These are phyloP conservation scores for Tolypocladium album DNA, from an alignment of 2,329 filamentous ascomycete species.

Conservation along the genomic window DNA sequence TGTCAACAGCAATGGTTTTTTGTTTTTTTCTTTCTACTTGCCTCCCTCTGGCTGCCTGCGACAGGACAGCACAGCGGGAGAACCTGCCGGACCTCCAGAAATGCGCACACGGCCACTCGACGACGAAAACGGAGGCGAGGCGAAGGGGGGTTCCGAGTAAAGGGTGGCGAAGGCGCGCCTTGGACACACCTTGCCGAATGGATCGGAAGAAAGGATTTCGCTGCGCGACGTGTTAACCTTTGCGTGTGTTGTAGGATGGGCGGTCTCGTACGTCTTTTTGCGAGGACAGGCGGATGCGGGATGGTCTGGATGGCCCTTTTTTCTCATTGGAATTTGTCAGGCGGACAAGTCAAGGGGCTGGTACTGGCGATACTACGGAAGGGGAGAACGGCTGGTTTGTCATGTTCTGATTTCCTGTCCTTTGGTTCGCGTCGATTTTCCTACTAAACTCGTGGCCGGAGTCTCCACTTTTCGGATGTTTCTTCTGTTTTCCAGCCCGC, in stretches of 20 bases:
- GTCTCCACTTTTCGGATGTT: neutral
- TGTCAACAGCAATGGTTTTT: neutral
- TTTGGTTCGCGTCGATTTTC: conserved; percentile 1
- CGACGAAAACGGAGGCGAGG: neutral
- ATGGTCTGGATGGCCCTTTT: neutral
- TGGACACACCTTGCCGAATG: conserved; percentile 1
- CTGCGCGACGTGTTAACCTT: neutral
- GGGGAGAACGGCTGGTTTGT: neutral
- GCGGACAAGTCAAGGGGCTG: neutral
- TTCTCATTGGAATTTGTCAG: neutral
- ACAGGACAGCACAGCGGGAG: neutral
- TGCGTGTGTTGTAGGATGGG: neutral
- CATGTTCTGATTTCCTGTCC: conserved; percentile 2
- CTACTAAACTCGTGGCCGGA: neutral
- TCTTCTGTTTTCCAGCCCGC: neutral
- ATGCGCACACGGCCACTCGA: neutral
- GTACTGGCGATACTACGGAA: neutral
- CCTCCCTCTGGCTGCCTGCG: neutral
- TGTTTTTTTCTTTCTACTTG: conserved; percentile 3
- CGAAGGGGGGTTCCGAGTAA: neutral
- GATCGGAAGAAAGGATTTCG: neutral
- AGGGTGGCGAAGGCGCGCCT: neutral
- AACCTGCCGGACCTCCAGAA: neutral
- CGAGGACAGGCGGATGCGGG: neutral
- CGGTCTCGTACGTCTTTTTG: neutral